A percentile compares a stretch with the other conserved stretches of the same genome.
Evolutionary conservation across 306 rosid genomes (phyloP).

Genomic region (Inga leiocalycina): DNA sequence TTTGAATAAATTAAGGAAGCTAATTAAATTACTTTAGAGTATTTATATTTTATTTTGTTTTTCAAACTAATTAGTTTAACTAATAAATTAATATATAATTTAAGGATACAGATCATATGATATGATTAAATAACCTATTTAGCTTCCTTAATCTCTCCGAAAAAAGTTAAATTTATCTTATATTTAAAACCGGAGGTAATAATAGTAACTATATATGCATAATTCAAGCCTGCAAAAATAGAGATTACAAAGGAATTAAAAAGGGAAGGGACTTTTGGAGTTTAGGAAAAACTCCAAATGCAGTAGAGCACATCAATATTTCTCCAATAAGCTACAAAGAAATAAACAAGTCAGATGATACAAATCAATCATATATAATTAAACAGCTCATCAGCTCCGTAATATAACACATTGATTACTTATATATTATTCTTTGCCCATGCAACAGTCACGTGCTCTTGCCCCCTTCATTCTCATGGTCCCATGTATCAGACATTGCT

Average conservation of each 20-base stretch:
- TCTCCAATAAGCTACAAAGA: not conserved
- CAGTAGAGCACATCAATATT: not conserved
- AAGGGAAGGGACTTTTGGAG: not conserved
- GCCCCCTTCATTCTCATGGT: not conserved
- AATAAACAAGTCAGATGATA: not conserved
- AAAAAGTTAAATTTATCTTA: too few relatives aligned
- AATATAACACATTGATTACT: not conserved
- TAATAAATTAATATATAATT: too few relatives aligned
- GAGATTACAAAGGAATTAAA: not conserved
- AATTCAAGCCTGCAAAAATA: not conserved
- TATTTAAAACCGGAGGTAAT: too few relatives aligned
- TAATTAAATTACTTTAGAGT: too few relatives aligned
- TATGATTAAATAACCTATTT: too few relatives aligned
- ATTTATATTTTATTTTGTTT: too few relatives aligned
- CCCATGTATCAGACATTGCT: not conserved
- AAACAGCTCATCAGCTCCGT: not conserved
- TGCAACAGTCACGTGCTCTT: not conserved
- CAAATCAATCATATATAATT: not conserved
- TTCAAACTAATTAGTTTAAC: too few relatives aligned
- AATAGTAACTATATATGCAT: not conserved
- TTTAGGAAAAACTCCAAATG: not conserved
- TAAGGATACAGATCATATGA: too few relatives aligned
- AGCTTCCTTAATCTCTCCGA: too few relatives aligned
- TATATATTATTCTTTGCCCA: not conserved
- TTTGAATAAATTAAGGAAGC: too few relatives aligned